phyloP scores from a whole-genome alignment of 164 flowering plant genomes.

The Sedum album region DNA sequence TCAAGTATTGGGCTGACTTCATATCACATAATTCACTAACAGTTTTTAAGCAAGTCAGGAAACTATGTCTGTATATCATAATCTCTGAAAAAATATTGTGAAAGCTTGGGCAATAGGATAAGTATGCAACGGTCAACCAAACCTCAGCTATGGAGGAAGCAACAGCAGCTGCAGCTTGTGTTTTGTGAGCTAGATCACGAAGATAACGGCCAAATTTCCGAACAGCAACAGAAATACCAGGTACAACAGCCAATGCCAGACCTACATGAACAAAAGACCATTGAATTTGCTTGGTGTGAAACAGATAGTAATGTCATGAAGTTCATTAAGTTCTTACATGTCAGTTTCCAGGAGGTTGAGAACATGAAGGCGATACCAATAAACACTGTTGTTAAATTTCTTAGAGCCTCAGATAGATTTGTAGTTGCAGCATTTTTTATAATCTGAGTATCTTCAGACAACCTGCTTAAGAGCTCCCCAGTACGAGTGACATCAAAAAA shows the following conservation, averaged over 20 bases:
- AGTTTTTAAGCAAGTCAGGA: not conserved
- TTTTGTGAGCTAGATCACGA: constrained; percentile 90
- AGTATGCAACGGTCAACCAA: not conserved
- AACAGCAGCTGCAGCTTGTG: constrained; percentile 96
- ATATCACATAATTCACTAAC: too few species aligned
- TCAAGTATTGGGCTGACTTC: too few species aligned
- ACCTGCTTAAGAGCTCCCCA: constrained; percentile 91
- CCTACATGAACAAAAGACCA: constrained; percentile 28
- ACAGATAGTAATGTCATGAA: not conserved
- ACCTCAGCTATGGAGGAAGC: constrained; percentile 99
- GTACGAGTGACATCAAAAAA: constrained; percentile 93
- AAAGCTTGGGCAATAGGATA: not conserved
- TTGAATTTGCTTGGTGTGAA: constrained; percentile 3
- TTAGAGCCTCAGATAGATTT: constrained; percentile 86
- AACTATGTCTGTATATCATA: too few species aligned
- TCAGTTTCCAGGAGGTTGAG: constrained; percentile 89
- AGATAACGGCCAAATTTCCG: constrained; percentile 81
- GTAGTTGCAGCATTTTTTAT: constrained; percentile 97
- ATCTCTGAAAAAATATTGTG: not conserved
- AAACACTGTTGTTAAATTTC: constrained; percentile 64
- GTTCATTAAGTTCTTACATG: constrained; percentile 40
- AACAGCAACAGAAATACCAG: constrained; percentile 65
- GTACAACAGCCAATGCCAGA: constrained; percentile 81
- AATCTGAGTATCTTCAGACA: constrained; percentile 95
- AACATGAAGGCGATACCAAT: constrained; percentile 94